Base-by-base conservation (phyloP, 148 eudicot genomes). In the Chenopodium suecicum region DNA sequence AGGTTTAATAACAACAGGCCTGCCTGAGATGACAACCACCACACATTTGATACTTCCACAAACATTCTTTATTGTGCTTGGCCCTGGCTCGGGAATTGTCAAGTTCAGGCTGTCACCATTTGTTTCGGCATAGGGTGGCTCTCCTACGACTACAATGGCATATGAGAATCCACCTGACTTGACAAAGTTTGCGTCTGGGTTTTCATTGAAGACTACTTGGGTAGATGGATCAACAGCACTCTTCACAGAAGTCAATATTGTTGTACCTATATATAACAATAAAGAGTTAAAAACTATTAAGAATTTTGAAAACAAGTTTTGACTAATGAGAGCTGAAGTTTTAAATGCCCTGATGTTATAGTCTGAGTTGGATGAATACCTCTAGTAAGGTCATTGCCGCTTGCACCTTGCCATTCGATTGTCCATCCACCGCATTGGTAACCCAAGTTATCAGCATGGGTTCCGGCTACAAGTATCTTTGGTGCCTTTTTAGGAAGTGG, bases 381-480 rank as follows among this genome's bases (percentile, higher is more conserved):
- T 11, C 52, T n/a, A 11, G 90, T 88, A 72, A 86, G 76, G 50
- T 90, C 92, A 70, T 90, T 90, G 60, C 92, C 92, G 1, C 7
- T 79, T 47, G 83, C 86, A 54, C 94, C 94, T 79, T 88, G 89
- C 94, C 94, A 91, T 79, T 91, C 86, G 17, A 91, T 86, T 4
- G 94, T 88, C 94, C 94, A 91, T 68, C 94, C 94, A 73, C 94
- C 94, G 41, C 91, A 90, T 65, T 91, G 94, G 70, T 88, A 80
- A 60, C 94, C 94, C 83, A 91, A 86, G 86, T 91, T 88, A 83
- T 91, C 79, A 1, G 91, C 94, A 77, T 91, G 91, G 74, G 81
- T 76, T 48, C 94, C 94, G 2, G 94, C 94, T 64, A 91, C 91
- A 62, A 91, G 92, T 58, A 91, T 90, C 83, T 91, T 91, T 46